Percentiles rank a stretch among this genome's conserved stretches.
These are phyloP conservation scores for Rhynchosporium agropyri DNA, from an alignment of 2,329 filamentous ascomycete genomes.

Conservation along the genomic window DNA sequence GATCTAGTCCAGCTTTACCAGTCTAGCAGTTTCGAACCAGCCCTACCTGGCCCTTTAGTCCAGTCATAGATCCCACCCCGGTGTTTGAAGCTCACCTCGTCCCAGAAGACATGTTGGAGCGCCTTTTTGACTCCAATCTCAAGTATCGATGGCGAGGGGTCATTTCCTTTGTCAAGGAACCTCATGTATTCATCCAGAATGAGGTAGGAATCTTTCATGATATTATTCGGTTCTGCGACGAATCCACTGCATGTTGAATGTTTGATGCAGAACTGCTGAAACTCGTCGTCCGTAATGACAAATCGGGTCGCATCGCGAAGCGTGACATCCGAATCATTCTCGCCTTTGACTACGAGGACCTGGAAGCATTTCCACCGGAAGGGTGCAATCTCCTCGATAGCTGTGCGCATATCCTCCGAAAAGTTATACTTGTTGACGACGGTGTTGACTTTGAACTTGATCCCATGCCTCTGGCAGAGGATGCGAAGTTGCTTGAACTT, in stretches of 20 bases:
- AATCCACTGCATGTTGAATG: slow-evolving; percentile 48
- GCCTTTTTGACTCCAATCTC: slow-evolving; percentile 26
- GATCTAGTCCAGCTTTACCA: no score
- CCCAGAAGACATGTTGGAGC: slow-evolving; percentile 18
- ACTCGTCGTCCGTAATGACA: slow-evolving; percentile 52
- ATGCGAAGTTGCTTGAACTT: slow-evolving; percentile 48
- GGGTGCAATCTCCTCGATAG: not conserved
- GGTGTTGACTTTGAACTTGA: slow-evolving; percentile 62
- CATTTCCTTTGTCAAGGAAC: slow-evolving; percentile 29
- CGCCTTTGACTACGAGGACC: slow-evolving; percentile 53
- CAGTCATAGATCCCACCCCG: slow-evolving; percentile 29
- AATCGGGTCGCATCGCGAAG: slow-evolving; percentile 49
- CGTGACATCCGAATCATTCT: slow-evolving; percentile 51
- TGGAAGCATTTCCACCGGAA: slow-evolving; percentile 61
- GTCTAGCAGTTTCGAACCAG: not conserved
- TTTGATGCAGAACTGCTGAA: slow-evolving; percentile 48
- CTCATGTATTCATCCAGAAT: slow-evolving; percentile 30
- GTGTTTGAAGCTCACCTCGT: slow-evolving; percentile 19
- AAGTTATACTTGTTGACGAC: slow-evolving; percentile 40
- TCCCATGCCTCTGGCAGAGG: slow-evolving; percentile 50
- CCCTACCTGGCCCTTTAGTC: slow-evolving; percentile 14
- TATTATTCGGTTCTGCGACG: slow-evolving; percentile 52
- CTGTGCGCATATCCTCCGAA: not conserved
- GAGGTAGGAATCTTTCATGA: slow-evolving; percentile 41
- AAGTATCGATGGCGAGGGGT: slow-evolving; percentile 19